Conservation (phyloP, 2,329 filamentous ascomycete species). For the Fusarium buharicum region DNA sequence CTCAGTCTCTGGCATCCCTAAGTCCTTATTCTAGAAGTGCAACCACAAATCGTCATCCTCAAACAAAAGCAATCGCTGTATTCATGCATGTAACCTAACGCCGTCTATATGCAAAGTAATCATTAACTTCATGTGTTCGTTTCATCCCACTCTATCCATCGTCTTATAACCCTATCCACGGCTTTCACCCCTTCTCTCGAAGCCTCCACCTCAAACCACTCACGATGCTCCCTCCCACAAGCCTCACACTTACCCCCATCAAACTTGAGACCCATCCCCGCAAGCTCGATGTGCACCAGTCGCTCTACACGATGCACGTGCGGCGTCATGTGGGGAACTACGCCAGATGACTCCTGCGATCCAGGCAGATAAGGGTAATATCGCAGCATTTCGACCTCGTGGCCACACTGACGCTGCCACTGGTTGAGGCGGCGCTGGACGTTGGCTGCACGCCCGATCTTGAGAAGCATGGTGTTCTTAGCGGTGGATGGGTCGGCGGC, state of each 20-base stretch:
- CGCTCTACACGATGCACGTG: constrained; percentile 90
- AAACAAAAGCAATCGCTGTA: constrained; percentile 12
- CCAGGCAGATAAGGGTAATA: constrained; percentile 86
- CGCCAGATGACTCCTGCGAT: constrained; percentile 44
- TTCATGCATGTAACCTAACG: constrained; percentile 26
- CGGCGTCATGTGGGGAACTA: constrained; percentile 74
- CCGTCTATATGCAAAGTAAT: constrained; percentile 27
- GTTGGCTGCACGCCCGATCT: constrained; percentile 77
- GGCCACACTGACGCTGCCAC: constrained; percentile 93
- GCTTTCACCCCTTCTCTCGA: constrained; percentile 74
- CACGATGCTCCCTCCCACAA: constrained; percentile 86
- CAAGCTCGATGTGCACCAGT: constrained; percentile 90
- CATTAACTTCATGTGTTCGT: constrained; percentile 36
- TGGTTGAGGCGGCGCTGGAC: constrained; percentile 91
- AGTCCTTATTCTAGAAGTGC: too few species aligned
- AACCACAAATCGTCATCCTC: neutral
- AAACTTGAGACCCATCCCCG: constrained; percentile 65
- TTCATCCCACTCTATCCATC: constrained; percentile 90
- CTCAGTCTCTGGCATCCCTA: too few species aligned
- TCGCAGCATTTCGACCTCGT: constrained; percentile 85
- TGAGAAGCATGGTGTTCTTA: constrained; percentile 69
- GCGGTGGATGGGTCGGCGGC: constrained; percentile 41
- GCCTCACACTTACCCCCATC: constrained; percentile 71
- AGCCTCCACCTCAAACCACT: constrained; percentile 94
- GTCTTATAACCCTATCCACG: constrained; percentile 74